These are phyloP conservation scores for Aspergillus bombycis DNA, from an alignment of 2,329 filamentous ascomycete genomes.

Conservation along the genomic window DNA sequence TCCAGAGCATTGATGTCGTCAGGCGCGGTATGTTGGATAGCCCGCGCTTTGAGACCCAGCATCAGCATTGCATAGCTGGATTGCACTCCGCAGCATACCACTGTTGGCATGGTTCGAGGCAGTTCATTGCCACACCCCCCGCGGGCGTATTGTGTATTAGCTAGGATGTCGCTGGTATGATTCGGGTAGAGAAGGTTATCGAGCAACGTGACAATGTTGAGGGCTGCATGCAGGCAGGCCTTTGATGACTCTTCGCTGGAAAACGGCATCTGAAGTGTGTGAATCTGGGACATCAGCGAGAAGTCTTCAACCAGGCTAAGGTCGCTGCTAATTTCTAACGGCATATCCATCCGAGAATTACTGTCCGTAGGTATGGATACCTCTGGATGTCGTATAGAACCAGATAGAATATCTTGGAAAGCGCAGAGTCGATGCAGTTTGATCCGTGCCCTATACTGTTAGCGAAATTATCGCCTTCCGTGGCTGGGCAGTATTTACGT, in stretches of 20 bases:
- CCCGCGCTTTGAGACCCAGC: conserved; percentile 24
- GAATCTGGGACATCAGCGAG: conserved; percentile 4
- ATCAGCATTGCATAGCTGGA: conserved; percentile 34
- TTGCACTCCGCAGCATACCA: conserved; percentile 31
- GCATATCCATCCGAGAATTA: background rate
- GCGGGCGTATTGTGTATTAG: conserved; percentile 7
- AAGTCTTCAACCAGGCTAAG: background rate
- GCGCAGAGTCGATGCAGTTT: conserved; percentile 34
- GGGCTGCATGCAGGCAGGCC: conserved; percentile 31
- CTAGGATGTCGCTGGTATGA: conserved; percentile 12
- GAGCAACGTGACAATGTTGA: conserved; percentile 31
- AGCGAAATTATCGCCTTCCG: background rate
- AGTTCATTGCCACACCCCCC: conserved; percentile 11
- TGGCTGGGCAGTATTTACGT: conserved; percentile 12
- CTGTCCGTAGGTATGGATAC: background rate
- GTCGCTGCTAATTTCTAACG: background rate
- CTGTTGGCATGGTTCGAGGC: conserved; percentile 32
- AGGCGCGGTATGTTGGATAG: conserved; percentile 4
- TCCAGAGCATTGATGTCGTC: background rate
- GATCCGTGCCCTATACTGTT: conserved; percentile 27
- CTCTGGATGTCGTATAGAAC: background rate
- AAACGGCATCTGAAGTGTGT: conserved; percentile 21
- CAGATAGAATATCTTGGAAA: conserved; percentile 30
- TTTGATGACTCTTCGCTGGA: conserved; percentile 29
- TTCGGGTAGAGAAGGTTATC: conserved; percentile 29